Evolutionary conservation across 495 filamentous ascomycete genomes (phyloP), one percentile per base, ranked within the genome.

Genomic region (Mytilinidion resinicola): DNA sequence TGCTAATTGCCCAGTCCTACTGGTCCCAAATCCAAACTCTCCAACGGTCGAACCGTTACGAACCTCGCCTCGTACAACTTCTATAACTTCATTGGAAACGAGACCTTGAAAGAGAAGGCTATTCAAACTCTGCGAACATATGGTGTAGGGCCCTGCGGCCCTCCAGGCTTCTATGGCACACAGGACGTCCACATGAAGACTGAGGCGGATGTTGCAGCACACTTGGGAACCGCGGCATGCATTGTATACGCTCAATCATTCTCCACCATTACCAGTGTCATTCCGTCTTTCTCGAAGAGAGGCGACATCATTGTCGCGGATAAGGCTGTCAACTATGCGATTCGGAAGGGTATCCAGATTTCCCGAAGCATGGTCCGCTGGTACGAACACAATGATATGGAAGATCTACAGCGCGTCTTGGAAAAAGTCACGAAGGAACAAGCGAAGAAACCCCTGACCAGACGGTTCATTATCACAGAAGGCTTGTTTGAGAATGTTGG

Each of bases 291-390:
- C 68, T 91, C 86, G 61, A 99, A 99, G 79, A 79, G 93, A 62
- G 95, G 95, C 4, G 93, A 99, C 72, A 88, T 99, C 65, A 97
- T 99, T 61, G 90, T 99, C 41, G 93, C 93, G n/a, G 93, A 99
- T 73, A 87, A 85, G 63, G 89, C 91, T 17, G 87, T 92, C 63
- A 96, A 92, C 71, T 97, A 87, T 76, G 86, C 95, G 8, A 91
- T 96, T 63, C 85, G 92, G 49, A 93, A 91, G 73, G 93, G 95
- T 43, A 79, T 99, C 8, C 89, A 99, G 76, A 89, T 96, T 51
- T 93, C 88, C 4, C 80, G 93, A 51, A 95, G 90, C 74, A 90
- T 81, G 15, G 87, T 97, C 51, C 79, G 83, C 46, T 99, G 91
- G 89, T 97, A 91, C 72, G 87, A 95, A 63, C 93, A 99, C 67